Conservation (phyloP, 2,329 filamentous ascomycete species). For the Ophiostoma novo-ulmi region DNA sequence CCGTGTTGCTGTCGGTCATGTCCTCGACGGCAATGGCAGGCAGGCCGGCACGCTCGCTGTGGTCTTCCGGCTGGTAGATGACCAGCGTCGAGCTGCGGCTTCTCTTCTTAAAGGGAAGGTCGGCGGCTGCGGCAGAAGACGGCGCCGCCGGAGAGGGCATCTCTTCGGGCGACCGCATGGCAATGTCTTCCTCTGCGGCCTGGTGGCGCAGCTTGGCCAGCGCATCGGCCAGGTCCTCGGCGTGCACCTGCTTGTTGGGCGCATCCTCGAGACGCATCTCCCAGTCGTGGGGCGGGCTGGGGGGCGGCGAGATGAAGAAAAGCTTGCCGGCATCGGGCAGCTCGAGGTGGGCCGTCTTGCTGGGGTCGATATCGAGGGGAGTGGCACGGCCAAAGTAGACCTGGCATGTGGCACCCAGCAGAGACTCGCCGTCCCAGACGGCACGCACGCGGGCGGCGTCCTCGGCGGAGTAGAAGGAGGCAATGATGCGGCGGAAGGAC, state of each 20-base stretch:
- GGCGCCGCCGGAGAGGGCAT: conserved; percentile 32
- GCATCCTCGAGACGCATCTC: conserved; percentile 63
- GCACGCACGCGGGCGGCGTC: conserved; percentile 66
- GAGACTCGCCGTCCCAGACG: conserved; percentile 66
- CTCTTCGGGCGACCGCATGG: conserved; percentile 39
- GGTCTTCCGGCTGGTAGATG: conserved; percentile 58
- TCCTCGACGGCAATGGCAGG: conserved; percentile 64
- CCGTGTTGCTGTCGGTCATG: conserved; percentile 54
- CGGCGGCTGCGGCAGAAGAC: conserved; percentile 22
- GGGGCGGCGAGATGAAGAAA: conserved; percentile 68
- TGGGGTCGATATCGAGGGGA: conserved; percentile 40
- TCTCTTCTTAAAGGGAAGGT: conserved; percentile 31
- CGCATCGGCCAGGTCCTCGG: conserved; percentile 63
- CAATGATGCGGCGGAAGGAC: conserved; percentile 75
- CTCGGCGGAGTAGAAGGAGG: conserved; percentile 67
- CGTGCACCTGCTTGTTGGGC: conserved; percentile 64
- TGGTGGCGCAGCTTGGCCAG: conserved; percentile 56
- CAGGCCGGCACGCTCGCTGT: conserved; percentile 50
- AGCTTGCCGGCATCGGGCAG: conserved; percentile 65
- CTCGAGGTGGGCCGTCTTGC: conserved; percentile 54
- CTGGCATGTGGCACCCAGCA: conserved; percentile 64
- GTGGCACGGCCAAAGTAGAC: conserved; percentile 65
- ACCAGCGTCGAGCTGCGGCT: conserved; percentile 58
- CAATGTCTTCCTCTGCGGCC: conserved; percentile 34
- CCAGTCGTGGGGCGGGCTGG: conserved; percentile 64